Conservation (phyloP, 306 rosid genomes). For the Quillaja saponaria region DNA sequence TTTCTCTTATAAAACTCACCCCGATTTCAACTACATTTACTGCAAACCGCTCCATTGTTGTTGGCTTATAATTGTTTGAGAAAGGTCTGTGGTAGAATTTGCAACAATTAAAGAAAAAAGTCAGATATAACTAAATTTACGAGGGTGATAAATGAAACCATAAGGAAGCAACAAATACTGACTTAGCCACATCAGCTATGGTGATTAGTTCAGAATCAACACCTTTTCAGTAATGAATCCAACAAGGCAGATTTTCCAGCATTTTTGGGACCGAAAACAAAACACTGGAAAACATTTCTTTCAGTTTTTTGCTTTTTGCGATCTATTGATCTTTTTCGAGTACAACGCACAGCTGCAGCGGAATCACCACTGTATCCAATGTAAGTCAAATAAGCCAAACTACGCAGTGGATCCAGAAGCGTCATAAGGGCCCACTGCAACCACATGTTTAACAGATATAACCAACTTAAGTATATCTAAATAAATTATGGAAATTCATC, state of each 20-base stretch:
- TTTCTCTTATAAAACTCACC: slow-evolving; percentile 52
- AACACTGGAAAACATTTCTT: slow-evolving; percentile 84
- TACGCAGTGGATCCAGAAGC: slow-evolving; percentile 62
- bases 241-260: slow-evolving; percentile 85
- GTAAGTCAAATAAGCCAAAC: slow-evolving; percentile 83
- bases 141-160: slow-evolving; percentile 9
- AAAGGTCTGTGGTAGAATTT: slow-evolving; percentile 63
- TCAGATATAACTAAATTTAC: background rate
- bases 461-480: too few species aligned
- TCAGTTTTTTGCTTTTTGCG: slow-evolving; percentile 71
- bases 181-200: slow-evolving; percentile 21
- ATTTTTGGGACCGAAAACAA: slow-evolving; percentile 83
- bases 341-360: slow-evolving; percentile 72
- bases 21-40: slow-evolving; percentile 68
- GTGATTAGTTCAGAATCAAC: slow-evolving; percentile 35
- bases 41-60: slow-evolving; percentile 62
- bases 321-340: slow-evolving; percentile 69
- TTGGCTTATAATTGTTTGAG: slow-evolving; percentile 52
- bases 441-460: background rate
- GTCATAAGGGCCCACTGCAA: slow-evolving; percentile 36
- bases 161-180: slow-evolving; percentile 24
- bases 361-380: slow-evolving; percentile 87
- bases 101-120: slow-evolving; percentile 28
- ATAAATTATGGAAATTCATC: background rate
- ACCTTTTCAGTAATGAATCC: slow-evolving; percentile 83